Percentiles rank a stretch among this genome's conserved stretches.
phyloP scores from a whole-genome alignment of 2,329 filamentous ascomycete genomes.

The Decorospora gaudefroyi region DNA sequence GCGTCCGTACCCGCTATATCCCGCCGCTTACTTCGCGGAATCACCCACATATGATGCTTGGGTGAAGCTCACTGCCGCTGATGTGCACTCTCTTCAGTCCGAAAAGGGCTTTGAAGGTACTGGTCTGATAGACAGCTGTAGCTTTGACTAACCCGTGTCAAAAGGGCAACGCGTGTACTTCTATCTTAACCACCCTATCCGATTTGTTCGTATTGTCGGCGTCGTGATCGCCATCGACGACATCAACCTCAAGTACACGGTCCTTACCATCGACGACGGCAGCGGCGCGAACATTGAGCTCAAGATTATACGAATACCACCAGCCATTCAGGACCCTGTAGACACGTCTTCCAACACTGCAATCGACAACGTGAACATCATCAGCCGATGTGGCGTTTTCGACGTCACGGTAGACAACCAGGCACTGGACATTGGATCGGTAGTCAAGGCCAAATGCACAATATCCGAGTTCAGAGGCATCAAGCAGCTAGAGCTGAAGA shows the following conservation, averaged over 20 bases:
- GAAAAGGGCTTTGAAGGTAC: conserved; percentile 58
- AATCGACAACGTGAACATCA: conserved; percentile 48
- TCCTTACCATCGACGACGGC: conserved; percentile 65
- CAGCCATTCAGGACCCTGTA: conserved; percentile 30
- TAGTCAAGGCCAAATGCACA: conserved; percentile 62
- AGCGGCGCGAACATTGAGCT: conserved; percentile 63
- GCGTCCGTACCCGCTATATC: conserved; percentile 53
- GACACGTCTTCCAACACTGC: conserved; percentile 43
- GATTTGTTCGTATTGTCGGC: conserved; percentile 53
- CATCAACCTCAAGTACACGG: conserved; percentile 46
- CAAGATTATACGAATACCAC: conserved; percentile 52
- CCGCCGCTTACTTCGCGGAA: conserved; percentile 62
- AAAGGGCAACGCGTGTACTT: conserved; percentile 61
- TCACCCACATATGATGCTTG: conserved; percentile 66
- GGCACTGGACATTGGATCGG: conserved; percentile 52
- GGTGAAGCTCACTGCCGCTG: conserved; percentile 63
- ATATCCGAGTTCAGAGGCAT: conserved; percentile 56
- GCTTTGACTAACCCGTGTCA: neutral
- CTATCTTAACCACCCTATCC: conserved; percentile 59
- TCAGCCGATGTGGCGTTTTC: conserved; percentile 47
- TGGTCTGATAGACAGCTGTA: neutral
- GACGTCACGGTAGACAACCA: conserved; percentile 45
- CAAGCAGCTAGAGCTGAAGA: conserved; percentile 61
- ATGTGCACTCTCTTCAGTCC: conserved; percentile 58
- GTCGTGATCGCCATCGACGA: conserved; percentile 53